Evolutionary conservation across 768 basidiomycete species (phyloP).

Genomic region (Boletus reticulatus): DNA sequence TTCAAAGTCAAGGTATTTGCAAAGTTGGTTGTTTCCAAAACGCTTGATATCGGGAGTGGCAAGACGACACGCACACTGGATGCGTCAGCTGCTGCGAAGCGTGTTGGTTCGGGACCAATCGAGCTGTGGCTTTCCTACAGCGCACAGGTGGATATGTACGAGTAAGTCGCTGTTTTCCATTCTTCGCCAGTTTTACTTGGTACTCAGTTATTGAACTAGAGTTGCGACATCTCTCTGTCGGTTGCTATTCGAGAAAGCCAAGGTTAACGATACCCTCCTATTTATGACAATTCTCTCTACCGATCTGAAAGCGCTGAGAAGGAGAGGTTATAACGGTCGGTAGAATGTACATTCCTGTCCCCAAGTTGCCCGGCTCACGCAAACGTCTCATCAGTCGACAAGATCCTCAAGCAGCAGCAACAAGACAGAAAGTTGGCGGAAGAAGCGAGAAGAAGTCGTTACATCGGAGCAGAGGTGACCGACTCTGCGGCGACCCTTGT

Average conservation of each 20-base stretch:
- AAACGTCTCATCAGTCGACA: slow-evolving; percentile 58
- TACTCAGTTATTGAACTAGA: slow-evolving; percentile 37
- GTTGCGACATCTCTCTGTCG: slow-evolving; percentile 84
- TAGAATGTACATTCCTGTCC: background rate
- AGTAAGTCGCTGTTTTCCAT: slow-evolving; percentile 52
- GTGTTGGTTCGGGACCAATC: slow-evolving; percentile 55
- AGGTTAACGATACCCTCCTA: slow-evolving; percentile 83
- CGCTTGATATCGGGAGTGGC: slow-evolving; percentile 50
- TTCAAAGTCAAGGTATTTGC: slow-evolving; percentile 70
- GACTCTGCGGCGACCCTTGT: slow-evolving; percentile 1
- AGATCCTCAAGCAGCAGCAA: slow-evolving; percentile 83
- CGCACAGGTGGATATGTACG: slow-evolving; percentile 84
- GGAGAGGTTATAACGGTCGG: slow-evolving; percentile 83
- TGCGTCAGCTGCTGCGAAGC: slow-evolving; percentile 69
- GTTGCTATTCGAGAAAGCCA: slow-evolving; percentile 71
- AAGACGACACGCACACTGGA: slow-evolving; percentile 57
- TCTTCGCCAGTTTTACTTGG: background rate
- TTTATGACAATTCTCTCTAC: slow-evolving; percentile 95
- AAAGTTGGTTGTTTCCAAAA: slow-evolving; percentile 61
- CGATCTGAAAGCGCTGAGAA: slow-evolving; percentile 73
- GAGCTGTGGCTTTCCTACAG: slow-evolving; percentile 77
- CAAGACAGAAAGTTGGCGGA: slow-evolving; percentile 60
- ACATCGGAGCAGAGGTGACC: slow-evolving; percentile 18
- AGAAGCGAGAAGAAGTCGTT: slow-evolving; percentile 33
- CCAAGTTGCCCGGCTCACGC: slow-evolving; percentile 9